These are phyloP conservation scores for Cryptosporidium tyzzeri DNA, from an alignment of 169 alveolate genomes.

Conservation along the genomic window DNA sequence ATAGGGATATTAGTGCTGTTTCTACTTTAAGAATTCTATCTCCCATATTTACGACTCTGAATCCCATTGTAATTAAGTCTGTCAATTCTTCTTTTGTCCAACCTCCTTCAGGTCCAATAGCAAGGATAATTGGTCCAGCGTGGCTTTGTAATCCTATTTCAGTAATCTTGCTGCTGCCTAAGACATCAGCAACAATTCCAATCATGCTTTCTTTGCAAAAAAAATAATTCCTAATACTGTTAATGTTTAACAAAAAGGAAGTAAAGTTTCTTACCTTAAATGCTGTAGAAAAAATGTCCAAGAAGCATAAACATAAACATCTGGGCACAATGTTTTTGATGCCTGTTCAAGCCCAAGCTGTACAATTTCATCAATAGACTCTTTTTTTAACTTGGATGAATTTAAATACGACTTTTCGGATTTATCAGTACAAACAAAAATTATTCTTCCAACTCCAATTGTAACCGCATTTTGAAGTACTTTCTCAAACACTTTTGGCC, in stretches of 20 bases:
- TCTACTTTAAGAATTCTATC: constrained; percentile 54
- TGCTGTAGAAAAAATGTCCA: constrained; percentile 41
- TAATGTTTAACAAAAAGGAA: not conserved
- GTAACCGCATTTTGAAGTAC: constrained; percentile 76
- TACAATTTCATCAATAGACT: constrained; percentile 56
- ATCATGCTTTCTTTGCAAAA: constrained; percentile 23
- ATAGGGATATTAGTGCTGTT: constrained; percentile 45
- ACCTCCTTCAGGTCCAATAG: constrained; percentile 86
- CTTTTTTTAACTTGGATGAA: constrained; percentile 71
- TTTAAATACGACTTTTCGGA: constrained; percentile 80
- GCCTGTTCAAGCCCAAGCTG: constrained; percentile 74
- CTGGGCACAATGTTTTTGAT: constrained; percentile 57
- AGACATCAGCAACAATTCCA: constrained; percentile 60
- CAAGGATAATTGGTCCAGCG: constrained; percentile 81
- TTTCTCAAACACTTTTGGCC: constrained; percentile 84
- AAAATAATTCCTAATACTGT: not conserved
- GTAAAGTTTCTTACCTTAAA: constrained; percentile 35
- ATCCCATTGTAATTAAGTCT: constrained; percentile 33
- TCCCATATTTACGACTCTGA: constrained; percentile 31
- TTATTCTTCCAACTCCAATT: constrained; percentile 82
- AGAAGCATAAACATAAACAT: constrained; percentile 61
- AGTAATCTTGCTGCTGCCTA: constrained; percentile 21
- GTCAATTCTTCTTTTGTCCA: constrained; percentile 81
- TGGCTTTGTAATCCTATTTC: constrained; percentile 65
- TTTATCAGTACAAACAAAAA: constrained; percentile 81